Percentiles rank a stretch among this genome's conserved stretches.
Conservation (phyloP, 441 rosid genomes). For the Aleurites moluccanus region DNA sequence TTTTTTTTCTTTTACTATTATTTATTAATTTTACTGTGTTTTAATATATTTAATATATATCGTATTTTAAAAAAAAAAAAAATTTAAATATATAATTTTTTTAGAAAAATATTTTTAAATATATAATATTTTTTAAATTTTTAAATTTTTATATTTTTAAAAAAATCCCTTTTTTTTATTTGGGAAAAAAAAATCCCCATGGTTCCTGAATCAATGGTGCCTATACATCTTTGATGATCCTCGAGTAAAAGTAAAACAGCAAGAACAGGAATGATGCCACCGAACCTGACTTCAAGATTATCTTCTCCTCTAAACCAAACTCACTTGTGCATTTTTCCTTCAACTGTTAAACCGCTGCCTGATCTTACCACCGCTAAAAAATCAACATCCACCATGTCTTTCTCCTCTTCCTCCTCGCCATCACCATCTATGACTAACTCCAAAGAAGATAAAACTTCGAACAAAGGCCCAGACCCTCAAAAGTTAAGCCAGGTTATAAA, state of each 20-base stretch:
- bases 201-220: neutral
- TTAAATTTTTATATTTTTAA: no score
- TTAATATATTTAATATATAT: no score
- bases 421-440: constrained; percentile 22
- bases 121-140: neutral
- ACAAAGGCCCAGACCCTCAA: constrained; percentile 13
- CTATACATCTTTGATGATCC: neutral
- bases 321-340: constrained; percentile 24
- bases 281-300: constrained; percentile 15
- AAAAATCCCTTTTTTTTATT: no score
- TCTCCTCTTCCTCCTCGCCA: constrained; percentile 34
- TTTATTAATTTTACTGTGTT: no score
- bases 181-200: no score
- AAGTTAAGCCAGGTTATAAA: constrained; percentile 49
- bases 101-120: no score
- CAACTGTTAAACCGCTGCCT: constrained; percentile 2
- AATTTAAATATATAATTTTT: no score
- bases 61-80: no score
- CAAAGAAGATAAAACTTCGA: constrained; percentile 10
- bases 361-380: constrained; percentile 19
- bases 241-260: neutral
- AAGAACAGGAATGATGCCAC: constrained; percentile 13
- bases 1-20: no score
- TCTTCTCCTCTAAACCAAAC: constrained; percentile 20
- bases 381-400: constrained; percentile 35